Conservation (phyloP, 495 filamentous ascomycete genomes). For the Gamarada debralockiae region DNA sequence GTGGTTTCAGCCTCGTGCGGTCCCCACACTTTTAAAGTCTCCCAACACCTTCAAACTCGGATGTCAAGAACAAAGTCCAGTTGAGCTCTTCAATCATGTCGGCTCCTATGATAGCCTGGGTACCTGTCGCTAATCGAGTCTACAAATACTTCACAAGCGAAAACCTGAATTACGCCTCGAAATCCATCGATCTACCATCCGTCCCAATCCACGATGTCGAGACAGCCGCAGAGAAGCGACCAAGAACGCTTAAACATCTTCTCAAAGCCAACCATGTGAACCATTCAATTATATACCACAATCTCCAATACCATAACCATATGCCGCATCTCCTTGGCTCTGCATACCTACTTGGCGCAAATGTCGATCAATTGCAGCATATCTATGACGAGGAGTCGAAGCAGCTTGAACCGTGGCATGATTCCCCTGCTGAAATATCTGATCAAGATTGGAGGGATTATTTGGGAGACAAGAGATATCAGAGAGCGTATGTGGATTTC, state of each 20-base stretch:
- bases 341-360: slow-evolving; percentile 78
- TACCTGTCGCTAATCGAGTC: slow-evolving; percentile 43
- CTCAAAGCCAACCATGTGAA: slow-evolving; percentile 89
- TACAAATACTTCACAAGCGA: slow-evolving; percentile 21
- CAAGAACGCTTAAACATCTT: slow-evolving; percentile 83
- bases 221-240: slow-evolving; percentile 68
- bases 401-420: slow-evolving; percentile 73
- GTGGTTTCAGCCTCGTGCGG: background rate
- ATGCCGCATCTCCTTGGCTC: slow-evolving; percentile 79
- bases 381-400: slow-evolving; percentile 76
- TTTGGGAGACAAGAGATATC: slow-evolving; percentile 72
- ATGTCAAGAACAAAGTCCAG: background rate
- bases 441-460: slow-evolving; percentile 82
- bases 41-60: background rate
- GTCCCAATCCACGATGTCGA: slow-evolving; percentile 77
- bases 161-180: slow-evolving; percentile 25
- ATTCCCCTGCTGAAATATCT: slow-evolving; percentile 79
- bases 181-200: slow-evolving; percentile 58
- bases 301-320: slow-evolving; percentile 83
- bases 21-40: background rate
- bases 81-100: slow-evolving; percentile 32
- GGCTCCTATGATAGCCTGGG: slow-evolving; percentile 42
- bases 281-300: slow-evolving; percentile 75
- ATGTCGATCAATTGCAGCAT: slow-evolving; percentile 62
- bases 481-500: slow-evolving; percentile 86